Base-by-base conservation (phyloP, 768 basidiomycete genomes). In the Mycena latifolia region DNA sequence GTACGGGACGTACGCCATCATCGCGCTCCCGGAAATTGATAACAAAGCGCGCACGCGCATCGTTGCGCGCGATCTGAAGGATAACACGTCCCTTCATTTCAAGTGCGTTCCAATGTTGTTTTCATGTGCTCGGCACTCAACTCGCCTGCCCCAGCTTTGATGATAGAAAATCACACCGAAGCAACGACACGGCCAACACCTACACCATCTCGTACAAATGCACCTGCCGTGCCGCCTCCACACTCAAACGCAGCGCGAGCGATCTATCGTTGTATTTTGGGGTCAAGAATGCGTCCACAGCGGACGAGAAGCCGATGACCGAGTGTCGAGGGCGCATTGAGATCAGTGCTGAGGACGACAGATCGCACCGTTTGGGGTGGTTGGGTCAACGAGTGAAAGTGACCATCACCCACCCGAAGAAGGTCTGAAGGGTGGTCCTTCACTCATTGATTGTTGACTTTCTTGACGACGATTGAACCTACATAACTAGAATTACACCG, bases 361-460 rank as follows among this genome's bases (percentile, higher is more conserved):
- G 20, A 33, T 70, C 69, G 59, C 69, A 67, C 22, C 59, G 43
- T 37, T 27, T 61, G 20, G 59, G 66, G 2, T 65, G 52, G 62
- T 45, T 57, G 18, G 69, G 69, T 11, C 69, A 70, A 31, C 24
- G 66, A 39, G 48, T 70, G 17, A 70, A 62, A 45, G 57, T 70
- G 29, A 54, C 59, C 11, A n/a, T 70, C 6, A 59, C 24, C 3
- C 69, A 70, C 41, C 66, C 69, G 18, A 67, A 62, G 47, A 61
- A 37, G 41, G 29, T 33, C 18, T 60, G 29, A 54, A 39, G 8
- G 11, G 12, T 24, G 14, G 41, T 43, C 33, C 14, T 35, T 35
- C 14, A 35, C 33, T 14, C 14, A 35, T 14, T 35, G 14, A 6
- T 35, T 35, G 14, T 14, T 35, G 33, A 35, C n/a, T 39, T 39